Conservation (phyloP, 371 early-diverging fungal species). For the Mortierella polycephala region DNA sequence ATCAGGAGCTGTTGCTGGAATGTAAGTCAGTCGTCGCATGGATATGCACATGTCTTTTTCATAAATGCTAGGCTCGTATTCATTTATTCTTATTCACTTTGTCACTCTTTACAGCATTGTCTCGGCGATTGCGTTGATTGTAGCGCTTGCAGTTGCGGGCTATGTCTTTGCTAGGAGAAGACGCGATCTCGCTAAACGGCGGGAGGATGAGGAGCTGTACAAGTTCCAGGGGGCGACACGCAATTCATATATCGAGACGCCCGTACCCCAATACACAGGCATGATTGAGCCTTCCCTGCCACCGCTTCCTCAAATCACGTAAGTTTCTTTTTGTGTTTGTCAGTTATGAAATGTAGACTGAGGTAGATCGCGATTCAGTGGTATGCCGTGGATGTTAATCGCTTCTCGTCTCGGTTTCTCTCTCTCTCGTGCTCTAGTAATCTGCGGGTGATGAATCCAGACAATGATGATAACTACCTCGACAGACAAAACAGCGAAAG, state of each 20-base stretch:
- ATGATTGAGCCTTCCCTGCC: slow-evolving; percentile 39
- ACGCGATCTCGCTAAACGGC: slow-evolving; percentile 24
- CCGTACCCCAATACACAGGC: slow-evolving; percentile 43
- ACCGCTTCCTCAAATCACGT: slow-evolving; percentile 37
- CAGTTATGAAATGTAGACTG: too few relatives aligned
- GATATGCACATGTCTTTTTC: too few relatives aligned
- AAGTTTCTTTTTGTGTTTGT: not conserved
- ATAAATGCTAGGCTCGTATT: too few relatives aligned
- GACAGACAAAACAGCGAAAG: not conserved
- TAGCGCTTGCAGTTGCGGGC: slow-evolving; percentile 41
- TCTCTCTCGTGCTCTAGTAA: slow-evolving; percentile 16
- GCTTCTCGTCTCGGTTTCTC: not conserved
- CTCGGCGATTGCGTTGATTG: slow-evolving; percentile 36
- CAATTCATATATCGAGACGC: slow-evolving; percentile 33
- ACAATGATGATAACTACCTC: slow-evolving; percentile 26
- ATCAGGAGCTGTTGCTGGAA: slow-evolving; percentile 47
- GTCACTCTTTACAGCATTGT: slow-evolving; percentile 22
- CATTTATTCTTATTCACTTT: not conserved
- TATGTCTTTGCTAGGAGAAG: slow-evolving; percentile 32
- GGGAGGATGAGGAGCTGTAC: slow-evolving; percentile 33
- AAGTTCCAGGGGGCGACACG: slow-evolving; percentile 28
- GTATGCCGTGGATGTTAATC: too few relatives aligned
- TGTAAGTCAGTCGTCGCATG: slow-evolving; percentile 19
- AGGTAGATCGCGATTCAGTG: too few relatives aligned
- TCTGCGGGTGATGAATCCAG: slow-evolving; percentile 49